Base-by-base conservation (phyloP, 1,139 yeast genomes). In the Protomyces lactucae-debilis region DNA sequence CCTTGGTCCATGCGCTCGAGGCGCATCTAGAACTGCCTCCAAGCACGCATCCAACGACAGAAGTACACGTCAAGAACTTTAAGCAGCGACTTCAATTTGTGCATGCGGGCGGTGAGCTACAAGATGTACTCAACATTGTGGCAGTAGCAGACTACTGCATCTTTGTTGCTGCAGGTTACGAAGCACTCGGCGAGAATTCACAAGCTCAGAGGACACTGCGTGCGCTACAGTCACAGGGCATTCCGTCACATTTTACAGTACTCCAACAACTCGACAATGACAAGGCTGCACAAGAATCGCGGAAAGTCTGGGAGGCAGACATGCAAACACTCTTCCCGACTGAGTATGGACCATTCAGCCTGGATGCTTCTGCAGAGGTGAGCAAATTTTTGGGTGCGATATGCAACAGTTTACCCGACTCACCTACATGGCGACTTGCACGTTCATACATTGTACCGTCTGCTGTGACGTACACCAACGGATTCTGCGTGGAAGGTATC, bases 191-290 rank as follows among this genome's bases (percentile, higher is more conserved):
- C 12, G 98, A 93, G 76, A 95, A 92, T 54, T 92, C 87, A 68
- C 81, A 81, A 46, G 83, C 84, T 71, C 99, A 99, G 55, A 99
- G 93, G 76, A 90, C 88, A 70, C 80, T 95, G 68, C 84, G 98
- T 75, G 87, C 96, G 1, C 82, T 92, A 54, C 91, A 89, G 72
- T 83, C 93, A 21, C 99, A 95, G 77, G 99, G 99, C 79, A 86
- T 93, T 35, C 87, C 97, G 0, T 84, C 90, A 9, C 86, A 85
- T 1, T 78, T 88, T 66, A 95, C 96, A 32, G 89, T 91, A 6
- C 83, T 93, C 40, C 75, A 81, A 66, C 96, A 88, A 71, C 82
- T 90, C 36, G 83, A 88, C 72, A 88, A 84, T 73, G 91, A 98
- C 2, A 59, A 59, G 46, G 55, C 46, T 14, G 43, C 56, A 12